Evolutionary conservation across 2,329 filamentous ascomycete genomes (phyloP), one percentile per base, ranked within the genome.

Genomic region (Penicillium concentricum): DNA sequence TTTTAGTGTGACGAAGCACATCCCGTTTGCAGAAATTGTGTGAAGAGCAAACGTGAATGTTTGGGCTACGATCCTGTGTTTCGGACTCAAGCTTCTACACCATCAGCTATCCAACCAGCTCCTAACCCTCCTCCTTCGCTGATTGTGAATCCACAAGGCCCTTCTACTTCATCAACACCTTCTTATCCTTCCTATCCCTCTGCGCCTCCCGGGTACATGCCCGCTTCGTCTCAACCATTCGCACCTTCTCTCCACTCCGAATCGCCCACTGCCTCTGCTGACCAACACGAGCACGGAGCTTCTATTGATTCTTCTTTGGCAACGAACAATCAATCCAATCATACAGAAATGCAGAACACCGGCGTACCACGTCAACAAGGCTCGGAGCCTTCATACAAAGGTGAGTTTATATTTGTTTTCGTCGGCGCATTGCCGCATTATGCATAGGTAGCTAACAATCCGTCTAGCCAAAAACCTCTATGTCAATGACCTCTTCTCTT

Each of bases 1-100:
- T 24, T 20, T 48, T 44, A 97, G 94, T 99, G 94, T 79, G 94
- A 97, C 84, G 94, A 99, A 81, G 87, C 86, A 59, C 92, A 96
- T 75, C 94, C 94, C 22, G 87, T 88, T 58, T 99, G 94, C 81
- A 78, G 84, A 66, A 88, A 88, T 70, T 88, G 85, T 68, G 80
- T 84, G 64, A 88, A 88, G 71, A 86, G 83, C 74, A 87, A 87
- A 70, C 83, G 85, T 67, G 84, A 87, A 70, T 88, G 85, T 69
- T 72, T 87, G 60, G 85, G 85, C 58, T 88, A 87, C 81, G 85
- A 88, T 68, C 85, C 85, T 35, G 84, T 87, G 61, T 87, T 87
- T 78, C 85, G 74, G 87, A 91, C 78, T 91, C 85, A 88, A 67
- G 78, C 83, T 44, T 85, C 86, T 51, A 69, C 71, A 18, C 88